A percentile compares a stretch with the other conserved stretches of the same genome.
Evolutionary conservation across 2,329 filamentous ascomycete species (phyloP).

Genomic region (Hypocrella siamensis): DNA sequence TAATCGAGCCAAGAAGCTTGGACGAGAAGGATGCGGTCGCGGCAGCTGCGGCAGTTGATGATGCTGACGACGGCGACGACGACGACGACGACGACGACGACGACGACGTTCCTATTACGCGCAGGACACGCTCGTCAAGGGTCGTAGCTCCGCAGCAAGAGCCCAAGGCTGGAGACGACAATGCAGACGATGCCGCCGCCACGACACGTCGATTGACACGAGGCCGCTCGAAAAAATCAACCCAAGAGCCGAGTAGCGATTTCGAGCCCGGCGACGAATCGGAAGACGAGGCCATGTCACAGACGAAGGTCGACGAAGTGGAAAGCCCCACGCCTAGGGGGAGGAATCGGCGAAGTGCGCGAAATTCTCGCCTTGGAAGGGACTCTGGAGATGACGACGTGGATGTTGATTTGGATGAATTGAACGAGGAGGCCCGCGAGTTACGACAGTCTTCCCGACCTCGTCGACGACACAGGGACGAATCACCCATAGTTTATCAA

Average conservation of each 20-base stretch:
- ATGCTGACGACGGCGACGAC: neutral
- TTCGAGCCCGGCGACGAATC: slow-evolving; percentile 46
- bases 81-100: slow-evolving; percentile 27
- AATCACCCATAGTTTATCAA: slow-evolving; percentile 43
- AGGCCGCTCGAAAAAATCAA: slow-evolving; percentile 26
- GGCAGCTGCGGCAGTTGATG: slow-evolving; percentile 11
- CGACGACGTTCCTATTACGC: slow-evolving; percentile 31
- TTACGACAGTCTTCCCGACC: slow-evolving; percentile 38
- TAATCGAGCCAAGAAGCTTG: slow-evolving; percentile 8
- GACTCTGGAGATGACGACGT: slow-evolving; percentile 42
- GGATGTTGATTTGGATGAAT: slow-evolving; percentile 45
- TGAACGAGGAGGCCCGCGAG: slow-evolving; percentile 50
- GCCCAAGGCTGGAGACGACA: slow-evolving; percentile 10
- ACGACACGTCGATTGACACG: slow-evolving; percentile 30
- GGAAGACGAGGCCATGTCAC: slow-evolving; percentile 34
- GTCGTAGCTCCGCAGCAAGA: slow-evolving; percentile 15
- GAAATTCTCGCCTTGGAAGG: slow-evolving; percentile 29
- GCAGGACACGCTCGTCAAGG: slow-evolving; percentile 26
- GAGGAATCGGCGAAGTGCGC: slow-evolving; percentile 21
- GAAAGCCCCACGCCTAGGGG: slow-evolving; percentile 36
- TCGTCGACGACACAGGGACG: slow-evolving; percentile 33
- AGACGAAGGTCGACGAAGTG: slow-evolving; percentile 25
- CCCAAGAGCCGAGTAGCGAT: slow-evolving; percentile 41
- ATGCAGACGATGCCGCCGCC: slow-evolving; percentile 14
- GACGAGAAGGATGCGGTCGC: slow-evolving; percentile 11